Evolutionary conservation across 2,329 filamentous ascomycete species (phyloP).

Genomic region (Monosporascus sp.): DNA sequence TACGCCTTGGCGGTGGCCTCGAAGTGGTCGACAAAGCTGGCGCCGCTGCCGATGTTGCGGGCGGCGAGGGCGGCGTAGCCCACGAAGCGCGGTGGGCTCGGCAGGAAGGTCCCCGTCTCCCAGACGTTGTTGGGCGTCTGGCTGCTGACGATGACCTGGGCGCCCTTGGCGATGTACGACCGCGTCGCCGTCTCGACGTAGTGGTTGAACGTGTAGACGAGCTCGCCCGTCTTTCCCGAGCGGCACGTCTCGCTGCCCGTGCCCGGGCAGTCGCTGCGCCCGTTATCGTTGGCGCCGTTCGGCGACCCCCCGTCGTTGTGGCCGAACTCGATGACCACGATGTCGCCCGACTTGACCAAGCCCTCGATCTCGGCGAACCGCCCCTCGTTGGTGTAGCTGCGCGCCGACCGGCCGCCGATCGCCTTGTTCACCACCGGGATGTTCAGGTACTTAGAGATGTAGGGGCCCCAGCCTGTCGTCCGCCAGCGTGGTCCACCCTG

Average conservation of each 20-base stretch:
- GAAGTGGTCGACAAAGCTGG: conserved; percentile 53
- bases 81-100: conserved; percentile 49
- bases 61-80: conserved; percentile 34
- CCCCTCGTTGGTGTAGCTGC: conserved; percentile 57
- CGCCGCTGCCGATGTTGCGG: conserved; percentile 19
- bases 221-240: conserved; percentile 26
- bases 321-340: conserved; percentile 65
- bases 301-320: conserved; percentile 64
- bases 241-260: conserved; percentile 46
- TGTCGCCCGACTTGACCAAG: conserved; percentile 49
- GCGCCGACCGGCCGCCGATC: conserved; percentile 56
- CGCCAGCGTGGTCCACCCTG: not conserved
- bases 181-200: conserved; percentile 23
- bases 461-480: conserved; percentile 48
- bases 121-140: conserved; percentile 60
- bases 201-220: conserved; percentile 26
- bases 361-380: conserved; percentile 52
- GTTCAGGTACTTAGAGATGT: conserved; percentile 44
- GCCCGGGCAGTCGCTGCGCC: conserved; percentile 53
- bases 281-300: conserved; percentile 46
- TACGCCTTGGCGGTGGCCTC: conserved; percentile 47
- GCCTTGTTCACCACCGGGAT: conserved; percentile 54
- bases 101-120: conserved; percentile 48
- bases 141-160: conserved; percentile 53
- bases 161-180: conserved; percentile 46